These are phyloP conservation scores for Alternaria tenuissima DNA, from an alignment of 2,329 filamentous ascomycete genomes.

Conservation along the genomic window DNA sequence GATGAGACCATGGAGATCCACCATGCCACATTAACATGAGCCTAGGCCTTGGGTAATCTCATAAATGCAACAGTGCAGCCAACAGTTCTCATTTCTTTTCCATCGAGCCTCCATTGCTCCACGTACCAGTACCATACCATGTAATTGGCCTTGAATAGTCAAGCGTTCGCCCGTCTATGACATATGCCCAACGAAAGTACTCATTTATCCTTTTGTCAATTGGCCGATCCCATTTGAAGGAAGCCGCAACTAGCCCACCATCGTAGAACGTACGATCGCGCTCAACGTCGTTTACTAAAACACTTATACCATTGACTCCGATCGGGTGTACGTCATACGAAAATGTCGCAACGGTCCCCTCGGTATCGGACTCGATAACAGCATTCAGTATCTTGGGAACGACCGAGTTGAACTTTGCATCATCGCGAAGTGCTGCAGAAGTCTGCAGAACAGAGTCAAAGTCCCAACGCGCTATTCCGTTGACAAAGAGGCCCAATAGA, in stretches of 20 bases:
- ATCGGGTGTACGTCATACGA: constrained; percentile 58
- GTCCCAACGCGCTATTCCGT: constrained; percentile 49
- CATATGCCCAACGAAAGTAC: constrained; percentile 49
- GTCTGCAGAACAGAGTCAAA: constrained; percentile 78
- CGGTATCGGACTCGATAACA: constrained; percentile 25
- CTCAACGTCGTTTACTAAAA: constrained; percentile 87
- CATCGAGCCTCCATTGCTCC: constrained; percentile 33
- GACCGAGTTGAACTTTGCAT: constrained; percentile 61
- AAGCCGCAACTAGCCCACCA: constrained; percentile 18
- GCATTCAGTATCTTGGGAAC: constrained; percentile 59
- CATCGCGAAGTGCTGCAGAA: constrained; percentile 70
- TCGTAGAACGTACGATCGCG: constrained; percentile 52
- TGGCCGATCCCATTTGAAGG: constrained; percentile 54
- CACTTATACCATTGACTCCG: constrained; percentile 74
- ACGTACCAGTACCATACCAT: constrained; percentile 39
- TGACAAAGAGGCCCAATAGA: constrained; percentile 48
- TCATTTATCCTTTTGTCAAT: constrained; percentile 34
- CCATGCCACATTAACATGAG: background rate
- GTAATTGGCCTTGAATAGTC: constrained; percentile 45
- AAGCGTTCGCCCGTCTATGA: constrained; percentile 36
- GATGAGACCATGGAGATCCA: background rate
- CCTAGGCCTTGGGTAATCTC: background rate
- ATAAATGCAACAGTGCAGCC: background rate
- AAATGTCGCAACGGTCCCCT: constrained; percentile 66
- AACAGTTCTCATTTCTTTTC: constrained; percentile 23